Base-by-base conservation (phyloP, 306 rosid species). In the Cicer chorassanicum region DNA sequence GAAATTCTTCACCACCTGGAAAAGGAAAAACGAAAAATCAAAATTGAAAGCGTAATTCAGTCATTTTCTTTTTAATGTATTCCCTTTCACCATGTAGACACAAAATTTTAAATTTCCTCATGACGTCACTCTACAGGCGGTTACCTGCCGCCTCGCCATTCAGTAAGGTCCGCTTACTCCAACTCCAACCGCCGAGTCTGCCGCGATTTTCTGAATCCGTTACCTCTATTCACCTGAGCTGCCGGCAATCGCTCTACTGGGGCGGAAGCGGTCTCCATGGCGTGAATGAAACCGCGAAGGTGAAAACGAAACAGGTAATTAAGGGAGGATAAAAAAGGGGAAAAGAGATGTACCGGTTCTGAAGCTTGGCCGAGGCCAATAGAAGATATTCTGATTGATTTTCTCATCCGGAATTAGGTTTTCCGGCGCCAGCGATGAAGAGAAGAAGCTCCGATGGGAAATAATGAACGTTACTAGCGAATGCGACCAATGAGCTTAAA, bases 321-420 rank as follows among this genome's bases (percentile, higher is more conserved):
- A 19, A 71, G 2, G 13, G 10, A 10, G 5, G 36, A 34, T 16
- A 1, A 6, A 12, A 4, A 51, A 6, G 13, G 38, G 44, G 12
- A 44, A 56, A 18, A 34, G 7, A 74, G 38, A 0, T 1, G 10
- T 77, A 82, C 86, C 79, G 51, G 85, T 11, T 81, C 85, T 42
- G 9, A 64, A 59, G 45, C 70, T 38, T 78, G 69, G 2, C 18
- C 54, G 42, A 60, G 61, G 53, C 83, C 64, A 19, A 68, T 1
- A 60, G 78, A 55, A 19, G 88, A 84, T 8, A 73, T 43, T 67
- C 88, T 65, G 29, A 42, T 39, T 36, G 83, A 81, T 57, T 71
- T 84, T 46, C 88, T 81, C 88, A 84, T 84, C 48, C 79, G 50
- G 60, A 15, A 48, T 48, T 1, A 3, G 62, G 8, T 5, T 44